Base-by-base conservation (phyloP, 441 rosid genomes). In the Biscutella laevigata region DNA sequence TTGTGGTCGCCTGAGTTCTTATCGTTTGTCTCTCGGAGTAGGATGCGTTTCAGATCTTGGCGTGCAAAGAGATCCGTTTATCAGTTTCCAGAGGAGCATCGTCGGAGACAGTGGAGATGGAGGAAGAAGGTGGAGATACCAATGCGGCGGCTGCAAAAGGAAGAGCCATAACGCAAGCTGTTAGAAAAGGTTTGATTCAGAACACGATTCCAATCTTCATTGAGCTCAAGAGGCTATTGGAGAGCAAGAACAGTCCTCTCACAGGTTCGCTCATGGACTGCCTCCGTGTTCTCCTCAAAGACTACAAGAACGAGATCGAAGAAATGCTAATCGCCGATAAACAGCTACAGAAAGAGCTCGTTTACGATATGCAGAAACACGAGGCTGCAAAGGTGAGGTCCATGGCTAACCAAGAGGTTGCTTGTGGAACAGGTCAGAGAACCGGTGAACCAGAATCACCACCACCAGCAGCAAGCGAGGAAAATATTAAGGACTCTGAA, bases 251-350 rank as follows among this genome's bases (percentile, higher is more conserved):
- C 81, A 91, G 94, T 68, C 83, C 94, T 30, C 91, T 91, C 53
- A 82, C 76, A 2, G 98, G 96, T 26, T 79, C 91, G n/a, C 94
- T 91, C 57, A 88, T 88, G 95, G 98, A 85, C 53, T 91, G 98
- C 56, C 84, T 91, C 27, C 76, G 94, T 19, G 68, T 75, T 49
- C 83, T 88, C 40, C 90, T 91, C 66, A 91, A 88, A 69, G 98
- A 91, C 75, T 91, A 85, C 78, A 91, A 84, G 67, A 88, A 73
- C 17, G 98, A 88, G 79, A 85, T 91, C 24, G 96, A 88, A 32
- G 98, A 91, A 45, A 88, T 91, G 58, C 49, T 88, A 45, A 74
- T 88, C 10, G 96, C 96, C 0, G 96, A 91, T 59, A 82, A 77
- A 71, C 96, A 88, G 74, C 94, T 92, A 8, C 96, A 79, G 77